Percentiles rank a stretch among this genome's conserved stretches.
Evolutionary conservation across 2,329 filamentous ascomycete species (phyloP).

Genomic region (Nemania abortiva): DNA sequence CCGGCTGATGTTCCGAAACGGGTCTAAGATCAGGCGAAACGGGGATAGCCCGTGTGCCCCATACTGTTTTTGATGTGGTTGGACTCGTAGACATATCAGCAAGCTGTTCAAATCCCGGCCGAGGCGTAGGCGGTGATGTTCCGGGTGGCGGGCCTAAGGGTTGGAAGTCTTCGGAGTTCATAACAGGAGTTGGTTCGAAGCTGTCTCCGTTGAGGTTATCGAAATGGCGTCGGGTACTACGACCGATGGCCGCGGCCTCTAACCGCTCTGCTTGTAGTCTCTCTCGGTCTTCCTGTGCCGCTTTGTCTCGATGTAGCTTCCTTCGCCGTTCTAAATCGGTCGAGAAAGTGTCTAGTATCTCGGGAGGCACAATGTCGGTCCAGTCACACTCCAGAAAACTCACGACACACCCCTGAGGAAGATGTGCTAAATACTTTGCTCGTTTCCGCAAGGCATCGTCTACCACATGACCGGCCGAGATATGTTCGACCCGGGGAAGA

Average conservation of each 20-base stretch:
- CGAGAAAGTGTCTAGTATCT: conserved; percentile 81
- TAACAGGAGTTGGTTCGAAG: conserved; percentile 53
- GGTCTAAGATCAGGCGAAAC: conserved; percentile 67
- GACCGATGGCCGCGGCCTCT: conserved; percentile 76
- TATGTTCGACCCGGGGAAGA: conserved; percentile 86
- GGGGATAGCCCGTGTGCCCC: conserved; percentile 84
- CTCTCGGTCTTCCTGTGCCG: conserved; percentile 86
- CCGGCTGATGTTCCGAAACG: conserved; percentile 56
- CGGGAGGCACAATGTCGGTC: conserved; percentile 85
- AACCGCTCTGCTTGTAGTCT: conserved; percentile 83
- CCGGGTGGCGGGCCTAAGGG: conserved; percentile 66
- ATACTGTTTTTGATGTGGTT: conserved; percentile 81
- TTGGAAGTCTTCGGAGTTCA: conserved; percentile 73
- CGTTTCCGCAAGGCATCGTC: conserved; percentile 87
- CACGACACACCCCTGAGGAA: conserved; percentile 91
- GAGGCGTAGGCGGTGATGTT: conserved; percentile 67
- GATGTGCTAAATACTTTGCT: conserved; percentile 86
- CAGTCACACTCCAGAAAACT: conserved; percentile 94
- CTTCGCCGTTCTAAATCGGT: conserved; percentile 80
- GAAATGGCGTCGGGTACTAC: conserved; percentile 58
- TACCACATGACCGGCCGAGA: conserved; percentile 87
- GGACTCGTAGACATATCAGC: conserved; percentile 87
- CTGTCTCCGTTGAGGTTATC: conserved; percentile 57
- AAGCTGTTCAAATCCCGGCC: conserved; percentile 74
- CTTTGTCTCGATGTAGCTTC: conserved; percentile 84